Conservation (phyloP, 139 green algal genomes). For the Picocystis salinarum region DNA sequence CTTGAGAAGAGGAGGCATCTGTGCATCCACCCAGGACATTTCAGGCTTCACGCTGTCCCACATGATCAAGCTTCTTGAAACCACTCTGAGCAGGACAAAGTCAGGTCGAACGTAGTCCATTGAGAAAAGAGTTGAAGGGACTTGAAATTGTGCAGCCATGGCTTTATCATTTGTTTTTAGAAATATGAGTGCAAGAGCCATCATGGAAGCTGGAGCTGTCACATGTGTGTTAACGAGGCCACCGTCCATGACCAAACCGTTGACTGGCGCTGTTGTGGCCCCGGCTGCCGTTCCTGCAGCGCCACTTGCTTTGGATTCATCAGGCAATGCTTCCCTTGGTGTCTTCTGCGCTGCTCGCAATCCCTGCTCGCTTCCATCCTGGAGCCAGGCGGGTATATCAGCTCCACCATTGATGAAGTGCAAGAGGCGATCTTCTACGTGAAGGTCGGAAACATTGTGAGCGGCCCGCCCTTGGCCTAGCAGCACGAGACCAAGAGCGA, state of each 20-base stretch:
- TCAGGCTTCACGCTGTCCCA: slow-evolving; percentile 36
- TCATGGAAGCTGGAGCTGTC: slow-evolving; percentile 58
- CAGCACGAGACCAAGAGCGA: slow-evolving; percentile 73
- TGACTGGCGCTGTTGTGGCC: not conserved
- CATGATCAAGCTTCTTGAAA: slow-evolving; percentile 63
- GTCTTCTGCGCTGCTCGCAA: not conserved
- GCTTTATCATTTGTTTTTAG: slow-evolving; percentile 52
- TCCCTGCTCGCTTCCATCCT: no score
- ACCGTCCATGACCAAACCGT: slow-evolving; percentile 51
- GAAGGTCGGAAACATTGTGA: slow-evolving; percentile 50
- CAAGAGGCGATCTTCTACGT: slow-evolving; percentile 47
- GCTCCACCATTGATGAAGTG: slow-evolving; percentile 42
- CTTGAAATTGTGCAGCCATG: slow-evolving; percentile 35
- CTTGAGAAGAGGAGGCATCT: slow-evolving; percentile 42
- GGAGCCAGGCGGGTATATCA: slow-evolving; percentile 4
- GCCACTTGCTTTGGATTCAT: not conserved
- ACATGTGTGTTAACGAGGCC: slow-evolving; percentile 56
- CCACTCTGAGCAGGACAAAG: slow-evolving; percentile 64
- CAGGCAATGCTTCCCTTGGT: not conserved
- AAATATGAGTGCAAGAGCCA: slow-evolving; percentile 80
- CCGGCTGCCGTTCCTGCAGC: not conserved
- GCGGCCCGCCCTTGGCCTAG: slow-evolving; percentile 46
- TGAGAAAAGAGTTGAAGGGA: slow-evolving; percentile 42
- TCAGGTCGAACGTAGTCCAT: slow-evolving; percentile 63
- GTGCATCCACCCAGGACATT: slow-evolving; percentile 37